These are phyloP conservation scores for Sporothrix sp. DNA, from an alignment of 2,329 filamentous ascomycete species.

Conservation along the genomic window DNA sequence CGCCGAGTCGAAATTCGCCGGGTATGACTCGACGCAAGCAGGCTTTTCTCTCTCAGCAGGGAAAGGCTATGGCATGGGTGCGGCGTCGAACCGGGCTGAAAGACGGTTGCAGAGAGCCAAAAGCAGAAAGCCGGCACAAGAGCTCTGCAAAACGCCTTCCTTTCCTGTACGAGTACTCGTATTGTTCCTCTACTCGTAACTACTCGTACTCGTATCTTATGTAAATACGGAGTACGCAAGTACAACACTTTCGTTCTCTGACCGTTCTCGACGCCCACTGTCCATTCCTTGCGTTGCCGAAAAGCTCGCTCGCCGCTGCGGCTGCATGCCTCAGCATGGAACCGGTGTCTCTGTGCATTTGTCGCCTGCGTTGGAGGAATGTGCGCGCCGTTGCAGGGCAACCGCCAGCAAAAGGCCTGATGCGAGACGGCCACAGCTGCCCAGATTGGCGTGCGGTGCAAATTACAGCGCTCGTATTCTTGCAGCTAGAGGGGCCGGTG, in stretches of 20 bases:
- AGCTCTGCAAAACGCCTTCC: neutral
- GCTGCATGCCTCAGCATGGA: neutral
- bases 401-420: neutral
- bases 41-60: no score
- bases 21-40: no score
- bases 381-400: constrained; percentile 3
- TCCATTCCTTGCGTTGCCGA: constrained; percentile 3
- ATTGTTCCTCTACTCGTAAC: no score
- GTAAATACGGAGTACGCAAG: neutral
- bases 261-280: neutral
- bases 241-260: no score
- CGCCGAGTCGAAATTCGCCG: no score
- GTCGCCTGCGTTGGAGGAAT: neutral
- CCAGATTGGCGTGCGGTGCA: no score
- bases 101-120: neutral
- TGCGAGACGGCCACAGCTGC: neutral
- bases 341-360: neutral
- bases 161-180: neutral
- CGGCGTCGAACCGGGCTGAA: no score
- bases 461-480: constrained; percentile 9
- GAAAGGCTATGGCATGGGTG: no score
- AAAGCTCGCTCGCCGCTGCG: neutral
- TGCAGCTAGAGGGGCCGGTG: neutral
- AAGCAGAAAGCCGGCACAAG: neutral
- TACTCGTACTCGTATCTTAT: no score